Percentiles rank a stretch among this genome's conserved stretches.
Evolutionary conservation across 2,329 filamentous ascomycete genomes (phyloP).

Genomic region (Fusarium agapanthi): DNA sequence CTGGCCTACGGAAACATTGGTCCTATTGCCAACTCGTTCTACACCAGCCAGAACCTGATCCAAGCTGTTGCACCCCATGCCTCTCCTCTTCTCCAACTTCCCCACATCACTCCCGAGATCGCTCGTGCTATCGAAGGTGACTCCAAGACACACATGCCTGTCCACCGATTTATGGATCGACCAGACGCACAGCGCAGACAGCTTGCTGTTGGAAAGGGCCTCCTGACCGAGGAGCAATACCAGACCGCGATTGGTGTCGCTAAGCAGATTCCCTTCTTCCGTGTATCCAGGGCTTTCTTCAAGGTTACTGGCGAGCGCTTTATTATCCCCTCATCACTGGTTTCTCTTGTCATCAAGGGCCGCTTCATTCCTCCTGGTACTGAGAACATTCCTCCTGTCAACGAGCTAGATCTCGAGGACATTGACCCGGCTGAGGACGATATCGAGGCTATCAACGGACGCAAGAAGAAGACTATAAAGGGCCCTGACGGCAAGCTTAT

Average conservation of each 20-base stretch:
- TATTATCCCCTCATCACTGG: conserved; percentile 90
- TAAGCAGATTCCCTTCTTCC: conserved; percentile 82
- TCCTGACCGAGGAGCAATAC: conserved; percentile 81
- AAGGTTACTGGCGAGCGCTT: conserved; percentile 95
- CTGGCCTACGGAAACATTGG: conserved; percentile 86
- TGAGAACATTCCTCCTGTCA: conserved; percentile 75
- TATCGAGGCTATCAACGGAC: conserved; percentile 82
- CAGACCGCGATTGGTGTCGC: conserved; percentile 78
- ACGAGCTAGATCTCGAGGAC: conserved; percentile 85
- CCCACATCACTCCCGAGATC: conserved; percentile 78
- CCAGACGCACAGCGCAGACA: conserved; percentile 77
- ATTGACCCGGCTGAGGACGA: conserved; percentile 93
- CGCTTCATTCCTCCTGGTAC: conserved; percentile 91
- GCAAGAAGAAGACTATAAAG: conserved; percentile 74
- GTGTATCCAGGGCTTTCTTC: conserved; percentile 94
- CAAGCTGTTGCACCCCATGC: conserved; percentile 86
- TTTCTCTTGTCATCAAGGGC: conserved; percentile 94
- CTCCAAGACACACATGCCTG: conserved; percentile 75
- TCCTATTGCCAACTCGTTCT: conserved; percentile 84
- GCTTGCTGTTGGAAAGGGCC: conserved; percentile 73
- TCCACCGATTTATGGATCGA: conserved; percentile 90
- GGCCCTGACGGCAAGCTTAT: conserved; percentile 65
- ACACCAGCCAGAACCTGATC: conserved; percentile 84
- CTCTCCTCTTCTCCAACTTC: conserved; percentile 91
- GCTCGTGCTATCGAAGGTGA: conserved; percentile 76